phyloP scores from a whole-genome alignment of 2,329 filamentous ascomycete species.

The Calonectria fujianensis region DNA sequence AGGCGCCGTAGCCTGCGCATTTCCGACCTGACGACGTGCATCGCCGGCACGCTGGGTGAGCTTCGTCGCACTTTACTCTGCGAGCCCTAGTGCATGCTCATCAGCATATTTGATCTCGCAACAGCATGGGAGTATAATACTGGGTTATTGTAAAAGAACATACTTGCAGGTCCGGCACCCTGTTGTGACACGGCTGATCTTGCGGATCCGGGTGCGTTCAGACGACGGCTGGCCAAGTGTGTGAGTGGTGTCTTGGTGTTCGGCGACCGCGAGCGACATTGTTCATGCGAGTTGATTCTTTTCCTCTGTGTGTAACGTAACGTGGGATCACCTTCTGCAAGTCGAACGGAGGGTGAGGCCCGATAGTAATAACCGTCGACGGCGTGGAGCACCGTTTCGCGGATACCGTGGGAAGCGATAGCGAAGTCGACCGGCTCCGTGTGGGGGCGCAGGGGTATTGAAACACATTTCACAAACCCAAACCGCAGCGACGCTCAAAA shows the following conservation, averaged over 20 bases:
- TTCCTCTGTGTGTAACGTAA: neutral
- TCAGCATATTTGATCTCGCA: neutral
- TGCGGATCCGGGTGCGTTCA: neutral
- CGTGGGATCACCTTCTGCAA: neutral
- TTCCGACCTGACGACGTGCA: neutral
- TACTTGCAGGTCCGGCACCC: conserved; percentile 2
- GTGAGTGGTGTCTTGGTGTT: neutral
- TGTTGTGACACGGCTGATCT: neutral
- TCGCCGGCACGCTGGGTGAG: neutral
- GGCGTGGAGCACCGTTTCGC: neutral
- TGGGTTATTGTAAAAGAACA: neutral
- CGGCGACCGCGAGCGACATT: neutral
- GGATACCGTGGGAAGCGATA: conserved; percentile 3
- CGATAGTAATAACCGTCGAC: neutral
- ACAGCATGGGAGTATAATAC: too few relatives aligned
- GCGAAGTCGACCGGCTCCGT: neutral
- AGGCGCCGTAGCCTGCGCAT: neutral
- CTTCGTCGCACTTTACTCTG: neutral
- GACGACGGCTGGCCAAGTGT: neutral
- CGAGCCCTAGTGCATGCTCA: neutral
- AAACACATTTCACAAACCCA: conserved; percentile 3
- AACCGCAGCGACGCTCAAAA: neutral
- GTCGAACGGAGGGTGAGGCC: neutral
- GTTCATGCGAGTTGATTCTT: neutral
- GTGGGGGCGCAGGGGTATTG: conserved; percentile 1